Evolutionary conservation across 352 stramenopile genomes (phyloP), one percentile per base, ranked within the genome.

Genomic region (Pythium folliculosum): DNA sequence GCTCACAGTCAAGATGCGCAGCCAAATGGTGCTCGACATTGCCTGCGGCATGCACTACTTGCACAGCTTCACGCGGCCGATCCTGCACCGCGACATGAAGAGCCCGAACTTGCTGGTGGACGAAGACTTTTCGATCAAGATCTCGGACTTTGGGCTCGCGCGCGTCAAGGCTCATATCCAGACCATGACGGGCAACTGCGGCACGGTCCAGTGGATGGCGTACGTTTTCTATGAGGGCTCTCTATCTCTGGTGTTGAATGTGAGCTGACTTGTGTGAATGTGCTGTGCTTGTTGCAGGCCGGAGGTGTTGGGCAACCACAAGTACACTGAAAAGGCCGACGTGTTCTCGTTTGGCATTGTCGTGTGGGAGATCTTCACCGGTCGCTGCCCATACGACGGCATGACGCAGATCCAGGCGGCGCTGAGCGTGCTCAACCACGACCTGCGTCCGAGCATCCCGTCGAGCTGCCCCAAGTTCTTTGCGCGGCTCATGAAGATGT

Each of bases 301-400:
- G 0, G 84, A 96, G 51, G 91, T 97, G 45, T 77, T 98, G 35
- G 90, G 91, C 55, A 96, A 92, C 65, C 77, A 90, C 60, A 93
- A 95, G 67, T 98, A 97, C 80, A 97, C 91, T 21, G 92, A 97
- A 66, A 97, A 97, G 67, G 91, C 91, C 3, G 91, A 98, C 65
- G 92, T 98, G 53, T 98, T 95, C 66, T 97, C 88, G 48, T 97
- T 98, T 69, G 92, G 81, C 40, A 97, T 98, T 48, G 94, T 98
- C 23, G 79, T 98, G 59, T 98, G 92, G 92, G 92, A 98, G 67
- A 96, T 97, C 52, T 96, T 96, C 71, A 92, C 90, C 32, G 77
- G 86, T n/a, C 73, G 78, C 38, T 96, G 92, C 57, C 93, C 93
- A 35, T 97, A 97, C 66, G 87, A 96, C 50, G 88, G 86, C 49